Evolutionary conservation across 305 asterid genomes (phyloP).

Genomic region (Fraxinus greggii): DNA sequence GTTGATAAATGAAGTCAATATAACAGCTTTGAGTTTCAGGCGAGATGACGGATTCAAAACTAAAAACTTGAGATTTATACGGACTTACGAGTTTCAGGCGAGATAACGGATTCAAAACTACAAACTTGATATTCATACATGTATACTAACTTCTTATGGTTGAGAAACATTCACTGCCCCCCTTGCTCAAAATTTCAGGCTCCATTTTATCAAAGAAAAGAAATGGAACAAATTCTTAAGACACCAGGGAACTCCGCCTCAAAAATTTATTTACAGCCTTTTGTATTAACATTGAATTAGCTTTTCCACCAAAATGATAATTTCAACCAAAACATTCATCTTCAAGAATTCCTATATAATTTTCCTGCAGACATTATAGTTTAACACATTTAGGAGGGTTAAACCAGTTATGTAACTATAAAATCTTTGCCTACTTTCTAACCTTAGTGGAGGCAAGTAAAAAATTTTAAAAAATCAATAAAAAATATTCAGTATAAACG

Average conservation of each 20-base stretch:
- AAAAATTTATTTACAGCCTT: slow-evolving; percentile 29
- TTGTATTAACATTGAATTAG: slow-evolving; percentile 33
- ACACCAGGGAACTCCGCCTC: slow-evolving; percentile 28
- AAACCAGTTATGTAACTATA: not conserved
- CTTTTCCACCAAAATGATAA: not conserved
- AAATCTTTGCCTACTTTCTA: not conserved
- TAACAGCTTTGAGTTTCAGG: not conserved
- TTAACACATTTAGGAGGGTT: not conserved
- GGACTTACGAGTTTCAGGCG: not conserved
- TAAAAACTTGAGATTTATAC: not conserved
- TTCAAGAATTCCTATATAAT: not conserved
- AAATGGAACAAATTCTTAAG: slow-evolving; percentile 19
- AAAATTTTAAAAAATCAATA: not conserved
- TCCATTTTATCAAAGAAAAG: not conserved
- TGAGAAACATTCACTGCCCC: slow-evolving; percentile 18
- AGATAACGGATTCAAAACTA: not conserved
- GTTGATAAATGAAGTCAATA: not conserved
- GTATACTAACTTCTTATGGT: slow-evolving; percentile 19
- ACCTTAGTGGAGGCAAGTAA: not conserved
- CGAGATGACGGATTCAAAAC: not conserved
- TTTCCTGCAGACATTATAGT: not conserved
- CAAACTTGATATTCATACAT: not conserved
- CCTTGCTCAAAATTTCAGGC: slow-evolving; percentile 1
- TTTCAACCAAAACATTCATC: not conserved
- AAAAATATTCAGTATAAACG: not conserved